Evolutionary conservation across 495 filamentous ascomycete genomes (phyloP).

Genomic region (Xylona heveae): DNA sequence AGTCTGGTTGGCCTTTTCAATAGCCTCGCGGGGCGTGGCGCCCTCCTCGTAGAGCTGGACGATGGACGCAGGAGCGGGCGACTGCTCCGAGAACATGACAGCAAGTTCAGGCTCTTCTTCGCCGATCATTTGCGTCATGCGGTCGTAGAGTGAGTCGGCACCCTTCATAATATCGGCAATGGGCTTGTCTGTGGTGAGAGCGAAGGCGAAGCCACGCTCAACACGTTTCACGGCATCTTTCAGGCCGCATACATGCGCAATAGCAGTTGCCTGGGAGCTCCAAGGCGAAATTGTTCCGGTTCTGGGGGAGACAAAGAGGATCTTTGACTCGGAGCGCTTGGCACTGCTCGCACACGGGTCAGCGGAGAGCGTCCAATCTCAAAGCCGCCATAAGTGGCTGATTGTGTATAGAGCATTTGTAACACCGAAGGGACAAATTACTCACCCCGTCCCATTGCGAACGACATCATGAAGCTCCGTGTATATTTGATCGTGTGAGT

Average conservation of each 20-base stretch:
- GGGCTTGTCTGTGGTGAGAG: slow-evolving; percentile 35
- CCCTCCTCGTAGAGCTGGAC: slow-evolving; percentile 44
- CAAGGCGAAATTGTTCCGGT: slow-evolving; percentile 80
- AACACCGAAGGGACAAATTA: too few species aligned
- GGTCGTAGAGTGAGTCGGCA: slow-evolving; percentile 80
- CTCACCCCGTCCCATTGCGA: slow-evolving; percentile 17
- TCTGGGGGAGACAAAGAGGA: slow-evolving; percentile 57
- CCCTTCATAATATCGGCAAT: slow-evolving; percentile 47
- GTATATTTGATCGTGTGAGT: slow-evolving; percentile 14
- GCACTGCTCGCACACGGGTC: background rate
- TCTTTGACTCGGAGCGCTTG: slow-evolving; percentile 2
- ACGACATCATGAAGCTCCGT: slow-evolving; percentile 13
- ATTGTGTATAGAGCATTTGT: too few species aligned
- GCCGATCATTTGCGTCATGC: slow-evolving; percentile 62
- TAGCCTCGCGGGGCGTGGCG: slow-evolving; percentile 40
- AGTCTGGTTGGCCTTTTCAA: slow-evolving; percentile 62
- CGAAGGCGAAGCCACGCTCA: slow-evolving; percentile 62
- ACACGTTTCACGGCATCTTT: slow-evolving; percentile 53
- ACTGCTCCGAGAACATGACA: slow-evolving; percentile 58
- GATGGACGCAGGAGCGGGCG: slow-evolving; percentile 44
- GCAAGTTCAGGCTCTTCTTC: slow-evolving; percentile 40
- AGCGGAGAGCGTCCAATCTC: too few species aligned
- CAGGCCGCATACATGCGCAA: slow-evolving; percentile 79
- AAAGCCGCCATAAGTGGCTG: too few species aligned
- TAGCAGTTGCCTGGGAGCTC: slow-evolving; percentile 89